Conservation (phyloP, 2,329 filamentous ascomycete genomes). For the Exophiala sideris region DNA sequence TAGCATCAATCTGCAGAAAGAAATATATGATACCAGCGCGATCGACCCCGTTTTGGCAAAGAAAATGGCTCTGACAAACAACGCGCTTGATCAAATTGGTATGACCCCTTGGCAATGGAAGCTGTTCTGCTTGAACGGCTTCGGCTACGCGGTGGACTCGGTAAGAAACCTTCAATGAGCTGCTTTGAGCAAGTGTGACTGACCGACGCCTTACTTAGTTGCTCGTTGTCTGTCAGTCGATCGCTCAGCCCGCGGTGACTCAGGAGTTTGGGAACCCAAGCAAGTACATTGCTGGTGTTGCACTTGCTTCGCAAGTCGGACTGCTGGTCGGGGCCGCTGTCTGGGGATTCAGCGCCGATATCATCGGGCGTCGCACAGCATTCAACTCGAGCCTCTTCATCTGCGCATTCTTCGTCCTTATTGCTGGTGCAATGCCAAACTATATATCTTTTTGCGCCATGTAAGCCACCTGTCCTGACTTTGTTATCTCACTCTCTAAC, state of each 20-base stretch:
- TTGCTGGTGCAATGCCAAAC: slow-evolving; percentile 64
- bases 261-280: slow-evolving; percentile 21
- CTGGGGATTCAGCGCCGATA: slow-evolving; percentile 65
- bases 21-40: slow-evolving; percentile 19
- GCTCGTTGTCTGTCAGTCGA: slow-evolving; percentile 32
- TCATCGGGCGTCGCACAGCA: slow-evolving; percentile 64
- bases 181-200: neutral
- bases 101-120: slow-evolving; percentile 59
- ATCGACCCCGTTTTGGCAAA: slow-evolving; percentile 37
- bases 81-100: slow-evolving; percentile 55
- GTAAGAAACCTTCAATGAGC: slow-evolving; percentile 26
- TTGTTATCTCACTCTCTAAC: neutral
- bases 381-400: slow-evolving; percentile 66
- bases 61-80: slow-evolving; percentile 39
- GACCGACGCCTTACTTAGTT: slow-evolving; percentile 33
- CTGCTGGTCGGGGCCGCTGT: slow-evolving; percentile 51
- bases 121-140: slow-evolving; percentile 60
- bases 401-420: slow-evolving; percentile 58
- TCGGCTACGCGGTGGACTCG: slow-evolving; percentile 47
- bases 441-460: slow-evolving; percentile 36
- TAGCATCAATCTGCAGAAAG: slow-evolving; percentile 16
- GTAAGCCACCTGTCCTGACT: neutral
- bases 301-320: slow-evolving; percentile 41
- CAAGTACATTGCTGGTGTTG: slow-evolving; percentile 31
- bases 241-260: slow-evolving; percentile 29